These are phyloP conservation scores for Massarina eburnea DNA, from an alignment of 2,329 filamentous ascomycete species.

Conservation along the genomic window DNA sequence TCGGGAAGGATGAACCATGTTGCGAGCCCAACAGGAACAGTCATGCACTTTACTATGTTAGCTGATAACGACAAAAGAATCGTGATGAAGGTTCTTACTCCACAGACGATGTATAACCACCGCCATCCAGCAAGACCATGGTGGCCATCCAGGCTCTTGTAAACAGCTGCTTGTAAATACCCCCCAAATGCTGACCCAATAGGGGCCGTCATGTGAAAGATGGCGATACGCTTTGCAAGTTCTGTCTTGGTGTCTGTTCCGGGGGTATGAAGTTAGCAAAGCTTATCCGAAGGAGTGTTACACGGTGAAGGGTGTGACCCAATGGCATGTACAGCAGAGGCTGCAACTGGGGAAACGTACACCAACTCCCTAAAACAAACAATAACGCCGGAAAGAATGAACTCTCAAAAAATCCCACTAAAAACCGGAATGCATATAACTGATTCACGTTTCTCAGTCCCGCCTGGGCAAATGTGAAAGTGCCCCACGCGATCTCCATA, in stretches of 20 bases:
- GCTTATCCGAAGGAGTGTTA: too few relatives aligned
- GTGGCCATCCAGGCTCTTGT: constrained; percentile 48
- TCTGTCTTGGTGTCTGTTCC: constrained; percentile 38
- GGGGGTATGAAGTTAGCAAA: too few relatives aligned
- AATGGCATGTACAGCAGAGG: too few relatives aligned
- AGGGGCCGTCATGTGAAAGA: constrained; percentile 53
- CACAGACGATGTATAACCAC: constrained; percentile 58
- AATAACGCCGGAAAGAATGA: not conserved
- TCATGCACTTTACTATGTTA: constrained; percentile 23
- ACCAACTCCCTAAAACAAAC: constrained; percentile 3
- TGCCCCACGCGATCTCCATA: constrained; percentile 34
- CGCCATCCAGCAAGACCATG: constrained; percentile 57
- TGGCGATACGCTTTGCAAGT: constrained; percentile 55
- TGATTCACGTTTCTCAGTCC: constrained; percentile 24
- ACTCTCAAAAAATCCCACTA: constrained; percentile 10
- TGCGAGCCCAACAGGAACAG: constrained; percentile 28
- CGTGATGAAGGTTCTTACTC: constrained; percentile 56
- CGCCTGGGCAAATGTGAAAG: constrained; percentile 29
- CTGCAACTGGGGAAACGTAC: too few relatives aligned
- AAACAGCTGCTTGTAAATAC: constrained; percentile 58
- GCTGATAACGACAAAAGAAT: constrained; percentile 24
- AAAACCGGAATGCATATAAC: constrained; percentile 35
- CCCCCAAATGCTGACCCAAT: constrained; percentile 53
- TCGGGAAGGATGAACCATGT: constrained; percentile 32
- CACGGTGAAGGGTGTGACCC: too few relatives aligned